These are phyloP conservation scores for Aspergillus novofumigatus DNA, from an alignment of 2,329 filamentous ascomycete species.

Conservation along the genomic window DNA sequence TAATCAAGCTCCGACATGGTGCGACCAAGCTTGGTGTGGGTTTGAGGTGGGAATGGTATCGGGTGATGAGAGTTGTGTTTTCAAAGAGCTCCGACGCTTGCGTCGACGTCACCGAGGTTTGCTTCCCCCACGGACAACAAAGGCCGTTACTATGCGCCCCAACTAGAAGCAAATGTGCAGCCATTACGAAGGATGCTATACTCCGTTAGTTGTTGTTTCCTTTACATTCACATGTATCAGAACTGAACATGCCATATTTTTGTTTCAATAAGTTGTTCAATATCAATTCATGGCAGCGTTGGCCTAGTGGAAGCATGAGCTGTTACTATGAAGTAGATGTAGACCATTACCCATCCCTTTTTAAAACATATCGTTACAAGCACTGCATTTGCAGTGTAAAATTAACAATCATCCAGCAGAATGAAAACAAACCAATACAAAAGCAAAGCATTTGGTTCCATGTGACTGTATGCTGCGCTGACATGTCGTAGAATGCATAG, in stretches of 20 bases:
- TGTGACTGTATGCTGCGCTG: constrained; percentile 20
- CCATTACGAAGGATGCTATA: neutral
- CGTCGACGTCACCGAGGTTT: constrained; percentile 15
- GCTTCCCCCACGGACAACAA: neutral
- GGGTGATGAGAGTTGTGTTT: neutral
- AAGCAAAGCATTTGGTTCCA: constrained; percentile 15
- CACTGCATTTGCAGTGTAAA: constrained; percentile 17
- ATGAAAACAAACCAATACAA: constrained; percentile 19
- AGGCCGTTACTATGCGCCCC: neutral
- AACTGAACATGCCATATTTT: neutral
- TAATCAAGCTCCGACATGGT: constrained; percentile 15
- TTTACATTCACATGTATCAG: neutral
- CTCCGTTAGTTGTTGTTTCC: too few species aligned
- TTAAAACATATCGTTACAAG: constrained; percentile 39
- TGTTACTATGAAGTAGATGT: too few species aligned
- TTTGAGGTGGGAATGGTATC: neutral
- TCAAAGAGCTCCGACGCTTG: neutral
- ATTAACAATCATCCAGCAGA: constrained; percentile 18
- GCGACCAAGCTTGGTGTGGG: neutral
- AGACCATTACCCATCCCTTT: constrained; percentile 14
- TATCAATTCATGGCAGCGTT: neutral
- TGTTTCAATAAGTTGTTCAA: neutral
- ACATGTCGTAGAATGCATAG: constrained; percentile 23
- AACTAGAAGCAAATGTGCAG: neutral
- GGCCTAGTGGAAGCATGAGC: too few species aligned